phyloP scores from a whole-genome alignment of 2,329 filamentous ascomycete genomes.

The Sphaceloma murrayae region DNA sequence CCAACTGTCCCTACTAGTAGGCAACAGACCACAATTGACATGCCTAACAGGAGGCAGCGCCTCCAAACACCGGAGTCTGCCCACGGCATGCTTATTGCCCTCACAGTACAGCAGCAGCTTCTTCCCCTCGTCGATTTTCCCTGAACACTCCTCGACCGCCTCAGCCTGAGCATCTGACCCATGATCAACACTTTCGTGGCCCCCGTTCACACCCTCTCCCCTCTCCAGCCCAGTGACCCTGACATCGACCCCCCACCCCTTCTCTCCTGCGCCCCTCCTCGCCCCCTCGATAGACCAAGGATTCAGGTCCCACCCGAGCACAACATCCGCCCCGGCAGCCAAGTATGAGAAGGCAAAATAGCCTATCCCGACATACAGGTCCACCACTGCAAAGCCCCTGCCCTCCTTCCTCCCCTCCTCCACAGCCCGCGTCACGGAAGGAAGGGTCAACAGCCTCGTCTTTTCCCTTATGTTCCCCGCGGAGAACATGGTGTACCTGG shows the following conservation, averaged over 20 bases:
- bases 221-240: not conserved
- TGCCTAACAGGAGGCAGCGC: constrained; percentile 39
- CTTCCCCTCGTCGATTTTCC: constrained; percentile 13
- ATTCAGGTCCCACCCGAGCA: constrained; percentile 86
- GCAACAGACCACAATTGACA: constrained; percentile 51
- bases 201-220: constrained; percentile 14
- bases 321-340: constrained; percentile 53
- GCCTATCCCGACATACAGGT: constrained; percentile 86
- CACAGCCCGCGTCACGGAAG: constrained; percentile 26
- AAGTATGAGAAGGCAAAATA: constrained; percentile 87
- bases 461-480: constrained; percentile 88
- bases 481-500: constrained; percentile 87
- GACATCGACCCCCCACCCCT: constrained; percentile 30
- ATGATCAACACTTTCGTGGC: too few relatives aligned
- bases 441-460: constrained; percentile 53
- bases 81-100: constrained; percentile 30
- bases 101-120: constrained; percentile 35
- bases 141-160: too few relatives aligned
- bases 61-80: constrained; percentile 23
- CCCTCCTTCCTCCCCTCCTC: constrained; percentile 27
- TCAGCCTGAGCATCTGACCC: too few relatives aligned
- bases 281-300: constrained; percentile 40
- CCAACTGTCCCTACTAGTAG: constrained; percentile 44
- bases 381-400: constrained; percentile 42
- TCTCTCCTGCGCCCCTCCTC: constrained; percentile 32